Base-by-base conservation (phyloP, 306 rosid species). In the Malus sylvestris region DNA sequence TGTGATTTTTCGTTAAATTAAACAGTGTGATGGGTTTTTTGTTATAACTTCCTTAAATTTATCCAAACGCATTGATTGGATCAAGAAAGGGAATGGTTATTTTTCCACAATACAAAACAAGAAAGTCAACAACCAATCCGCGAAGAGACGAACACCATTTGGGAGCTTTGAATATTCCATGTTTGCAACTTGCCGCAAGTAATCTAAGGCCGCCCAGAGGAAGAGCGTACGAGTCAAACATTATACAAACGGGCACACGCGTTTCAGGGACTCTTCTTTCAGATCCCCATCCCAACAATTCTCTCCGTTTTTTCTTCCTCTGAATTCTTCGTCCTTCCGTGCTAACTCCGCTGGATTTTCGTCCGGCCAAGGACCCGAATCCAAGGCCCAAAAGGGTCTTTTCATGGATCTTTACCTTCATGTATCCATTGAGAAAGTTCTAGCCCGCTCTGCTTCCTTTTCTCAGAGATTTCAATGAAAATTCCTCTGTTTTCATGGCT, bases 381-480 rank as follows among this genome's bases (percentile, higher is more conserved):
- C 23, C 44, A 8, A 9, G 59, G 22, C 40, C 38, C n/a, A 51
- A 6, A 46, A 16, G n/a, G 73, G 23, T 25, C 33, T 6, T 30
- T 30, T 30, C 68, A 63, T 32, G 68, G 68, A 32, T 63, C 22
- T 63, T 63, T 30, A 13, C 72, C 35, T 68, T 22, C 57, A 15
- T 70, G 10, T 12, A 19, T 46, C 20, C 19, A 11, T 13, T 71
- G 64, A 11, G 35, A 20, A 33, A 32, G 6, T 11, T 32, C 30
- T 71, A 71, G 65, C 75, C 51, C 12, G 40, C 16, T 71, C 49
- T 52, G 29, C 55, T 70, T 13, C 35, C 52, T 33, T 3, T 15
- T 71, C 6, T 10, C 35, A 8, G 18, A 40, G 60, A 30, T 19
- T 61, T n/a, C 81, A 70, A 83, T 86, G 89, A 78, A 77, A 79